Evolutionary conservation across 2,329 filamentous ascomycete genomes (phyloP).

Genomic region (Fusarium pseudograminearum): DNA sequence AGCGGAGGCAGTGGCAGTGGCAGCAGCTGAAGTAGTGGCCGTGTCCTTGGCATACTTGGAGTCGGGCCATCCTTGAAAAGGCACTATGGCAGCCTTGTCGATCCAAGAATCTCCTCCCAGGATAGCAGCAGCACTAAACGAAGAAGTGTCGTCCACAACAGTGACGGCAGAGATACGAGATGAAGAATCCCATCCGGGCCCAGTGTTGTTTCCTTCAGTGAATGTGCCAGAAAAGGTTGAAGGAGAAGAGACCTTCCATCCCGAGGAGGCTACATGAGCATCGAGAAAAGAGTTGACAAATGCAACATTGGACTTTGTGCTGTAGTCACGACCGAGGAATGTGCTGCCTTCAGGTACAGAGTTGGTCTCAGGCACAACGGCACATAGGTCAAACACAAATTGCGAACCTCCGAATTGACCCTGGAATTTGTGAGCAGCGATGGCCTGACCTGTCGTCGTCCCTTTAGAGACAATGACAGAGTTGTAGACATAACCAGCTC

Average conservation of each 20-base stretch:
- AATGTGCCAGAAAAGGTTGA: slow-evolving; percentile 47
- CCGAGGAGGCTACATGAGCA: slow-evolving; percentile 43
- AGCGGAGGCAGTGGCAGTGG: slow-evolving; percentile 16
- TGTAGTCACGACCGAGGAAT: slow-evolving; percentile 49
- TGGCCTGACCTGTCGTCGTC: slow-evolving; percentile 40
- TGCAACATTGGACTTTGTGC: slow-evolving; percentile 41
- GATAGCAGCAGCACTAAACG: slow-evolving; percentile 58
- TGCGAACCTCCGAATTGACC: slow-evolving; percentile 51
- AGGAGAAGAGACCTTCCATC: slow-evolving; percentile 45
- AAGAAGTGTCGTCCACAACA: slow-evolving; percentile 59
- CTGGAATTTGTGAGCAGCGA: slow-evolving; percentile 48
- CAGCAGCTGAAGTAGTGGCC: slow-evolving; percentile 14
- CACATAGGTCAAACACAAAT: slow-evolving; percentile 57
- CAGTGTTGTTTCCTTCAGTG: slow-evolving; percentile 51
- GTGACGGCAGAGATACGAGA: slow-evolving; percentile 42
- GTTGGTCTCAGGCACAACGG: slow-evolving; percentile 49
- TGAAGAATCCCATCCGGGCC: slow-evolving; percentile 44
- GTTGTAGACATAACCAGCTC: slow-evolving; percentile 44
- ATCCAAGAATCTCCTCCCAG: slow-evolving; percentile 51
- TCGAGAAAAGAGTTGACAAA: slow-evolving; percentile 50
- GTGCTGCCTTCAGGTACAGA: slow-evolving; percentile 43
- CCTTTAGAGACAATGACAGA: slow-evolving; percentile 37
- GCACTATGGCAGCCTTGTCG: slow-evolving; percentile 47
- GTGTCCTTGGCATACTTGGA: slow-evolving; percentile 43
- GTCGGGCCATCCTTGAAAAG: slow-evolving; percentile 48